These are phyloP conservation scores for Leishmania braziliensis DNA, from an alignment of 208 protist species.

Conservation along the genomic window DNA sequence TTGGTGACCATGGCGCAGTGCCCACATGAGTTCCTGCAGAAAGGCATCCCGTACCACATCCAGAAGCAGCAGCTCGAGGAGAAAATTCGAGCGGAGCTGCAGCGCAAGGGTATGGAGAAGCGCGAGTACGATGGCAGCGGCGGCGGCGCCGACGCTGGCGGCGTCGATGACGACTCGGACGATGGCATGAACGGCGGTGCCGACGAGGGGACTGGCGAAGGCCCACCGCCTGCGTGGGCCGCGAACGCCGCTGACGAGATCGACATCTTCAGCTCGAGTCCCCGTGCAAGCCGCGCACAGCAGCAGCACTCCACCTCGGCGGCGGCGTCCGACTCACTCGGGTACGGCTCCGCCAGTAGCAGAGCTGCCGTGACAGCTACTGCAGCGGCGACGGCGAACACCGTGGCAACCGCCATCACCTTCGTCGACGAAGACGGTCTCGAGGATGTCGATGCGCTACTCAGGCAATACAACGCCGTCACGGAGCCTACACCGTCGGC, in stretches of 20 bases:
- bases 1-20: conserved; percentile 83
- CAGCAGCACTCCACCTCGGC: neutral
- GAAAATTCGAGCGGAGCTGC: conserved; percentile 33
- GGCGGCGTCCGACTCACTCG: neutral
- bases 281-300: neutral
- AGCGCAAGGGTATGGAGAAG: conserved; percentile 22
- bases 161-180: conserved; percentile 17
- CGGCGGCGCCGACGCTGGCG: neutral
- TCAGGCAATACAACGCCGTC: conserved; percentile 20
- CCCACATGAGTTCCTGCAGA: conserved; percentile 73
- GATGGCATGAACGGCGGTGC: conserved; percentile 18
- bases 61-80: conserved; percentile 56
- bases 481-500: conserved; percentile 1
- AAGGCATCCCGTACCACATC: conserved; percentile 54
- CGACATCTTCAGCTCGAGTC: conserved; percentile 42
- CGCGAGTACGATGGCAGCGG: conserved; percentile 14
- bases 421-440: conserved; percentile 16
- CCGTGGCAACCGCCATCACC: conserved; percentile 7
- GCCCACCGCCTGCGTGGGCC: conserved; percentile 23
- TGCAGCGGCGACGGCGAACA: conserved; percentile 6
- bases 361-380: neutral
- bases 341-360: neutral
- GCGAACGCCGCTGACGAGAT: conserved; percentile 35
- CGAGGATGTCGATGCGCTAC: conserved; percentile 28
- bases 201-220: conserved; percentile 9